Base-by-base conservation (phyloP, 768 basidiomycete genomes). In the Termitomyces heimii region DNA sequence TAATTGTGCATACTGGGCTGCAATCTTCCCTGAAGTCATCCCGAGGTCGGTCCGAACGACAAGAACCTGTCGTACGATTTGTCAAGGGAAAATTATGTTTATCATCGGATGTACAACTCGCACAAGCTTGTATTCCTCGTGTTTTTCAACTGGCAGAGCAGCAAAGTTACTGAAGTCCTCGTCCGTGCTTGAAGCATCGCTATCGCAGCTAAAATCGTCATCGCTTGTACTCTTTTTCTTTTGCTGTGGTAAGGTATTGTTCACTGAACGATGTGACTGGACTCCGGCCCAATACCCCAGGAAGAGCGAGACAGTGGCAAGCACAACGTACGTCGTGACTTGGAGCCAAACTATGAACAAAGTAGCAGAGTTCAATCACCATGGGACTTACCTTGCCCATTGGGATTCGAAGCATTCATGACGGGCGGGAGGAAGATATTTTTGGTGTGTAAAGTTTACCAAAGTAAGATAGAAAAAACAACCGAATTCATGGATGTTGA, bases 21-120 rank as follows among this genome's bases (percentile, higher is more conserved):
- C 85, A 53, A 88, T 85, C 66, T 88, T 89, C 35, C 87, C 88
- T 10, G 83, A 66, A 16, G 80, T 76, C 87, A 89, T 88, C 52
- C 79, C 77, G 50, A 89, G 70, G 68, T 89, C 88, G 4, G 83
- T 84, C 49, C 75, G 73, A 52, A 87, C 84, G 29, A 85, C 79
- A 55, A 88, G 71, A 28, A 83, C 84, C 79, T 83, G 42, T 42
- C 16, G 20, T 10, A 51, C 32, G 3, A 35, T 35, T 54, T n/a
- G 29, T 60, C 32, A 24, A 55, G 47, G 28, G 46, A 20, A 56
- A 20, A 52, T 29, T 5, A 32, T 44, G 48, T 13, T 6, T 24
- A 39, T 47, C 29, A 37, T 49, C 32, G 32, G 42, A 51, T 35
- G n/a, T 49, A 43, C 26, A 24, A n/a, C 37, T 35, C 65, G 39